These are phyloP conservation scores for Lodderomyces orthopsilosis DNA, from an alignment of 1,139 yeast species.

Conservation along the genomic window DNA sequence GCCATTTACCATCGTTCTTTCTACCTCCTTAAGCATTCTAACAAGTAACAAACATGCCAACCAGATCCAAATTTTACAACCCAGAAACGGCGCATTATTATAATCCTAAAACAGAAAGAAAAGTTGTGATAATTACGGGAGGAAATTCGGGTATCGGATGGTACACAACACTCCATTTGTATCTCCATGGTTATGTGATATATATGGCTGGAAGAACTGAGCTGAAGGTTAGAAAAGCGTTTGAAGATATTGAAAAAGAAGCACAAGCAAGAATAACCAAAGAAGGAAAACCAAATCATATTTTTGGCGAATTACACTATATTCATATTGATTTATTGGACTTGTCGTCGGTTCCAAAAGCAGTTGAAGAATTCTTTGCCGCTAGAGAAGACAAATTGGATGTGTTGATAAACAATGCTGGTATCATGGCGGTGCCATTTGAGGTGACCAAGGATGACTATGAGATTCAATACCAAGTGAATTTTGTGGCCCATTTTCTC, in stretches of 20 bases:
- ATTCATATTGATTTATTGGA: constrained; percentile 34
- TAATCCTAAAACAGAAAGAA: constrained; percentile 34
- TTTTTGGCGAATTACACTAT: constrained; percentile 27
- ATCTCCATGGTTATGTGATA: constrained; percentile 44
- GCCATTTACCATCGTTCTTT: too few species aligned
- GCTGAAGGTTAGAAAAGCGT: constrained; percentile 33
- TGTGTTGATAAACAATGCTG: constrained; percentile 41
- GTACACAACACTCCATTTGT: constrained; percentile 40
- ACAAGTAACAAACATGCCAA: too few species aligned
- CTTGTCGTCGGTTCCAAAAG: constrained; percentile 28
- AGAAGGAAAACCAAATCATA: constrained; percentile 18
- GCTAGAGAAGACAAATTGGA: constrained; percentile 30
- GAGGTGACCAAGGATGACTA: constrained; percentile 35
- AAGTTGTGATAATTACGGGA: constrained; percentile 44
- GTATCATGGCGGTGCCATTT: constrained; percentile 40
- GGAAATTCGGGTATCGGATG: constrained; percentile 47
- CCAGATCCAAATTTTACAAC: constrained; percentile 14
- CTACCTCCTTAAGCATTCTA: too few species aligned
- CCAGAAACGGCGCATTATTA: constrained; percentile 32
- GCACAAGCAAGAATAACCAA: constrained; percentile 17
- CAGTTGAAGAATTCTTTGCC: constrained; percentile 24
- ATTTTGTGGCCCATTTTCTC: constrained; percentile 34
- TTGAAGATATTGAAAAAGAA: constrained; percentile 30
- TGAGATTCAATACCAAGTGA: constrained; percentile 45
- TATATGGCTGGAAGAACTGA: constrained; percentile 43